Conservation (phyloP, 1,139 yeast species). For the Kluyveromyces sp. region DNA sequence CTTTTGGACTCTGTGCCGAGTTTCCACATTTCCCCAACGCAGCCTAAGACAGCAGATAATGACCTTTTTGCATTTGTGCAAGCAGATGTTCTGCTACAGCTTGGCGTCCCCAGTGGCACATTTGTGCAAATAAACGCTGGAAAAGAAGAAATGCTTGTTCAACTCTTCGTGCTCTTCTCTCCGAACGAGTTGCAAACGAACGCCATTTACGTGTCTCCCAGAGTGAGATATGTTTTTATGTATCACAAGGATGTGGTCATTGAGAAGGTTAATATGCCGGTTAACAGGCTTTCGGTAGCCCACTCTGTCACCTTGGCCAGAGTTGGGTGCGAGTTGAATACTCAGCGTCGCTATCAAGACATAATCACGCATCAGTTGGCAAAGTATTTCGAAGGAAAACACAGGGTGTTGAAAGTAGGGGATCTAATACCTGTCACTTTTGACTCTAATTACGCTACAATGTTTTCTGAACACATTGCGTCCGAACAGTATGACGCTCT, state of each 20-base stretch:
- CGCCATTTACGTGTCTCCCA: slow-evolving; percentile 22
- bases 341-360: slow-evolving; percentile 64
- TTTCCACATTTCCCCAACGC: slow-evolving; percentile 14
- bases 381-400: slow-evolving; percentile 49
- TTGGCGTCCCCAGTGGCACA: slow-evolving; percentile 25
- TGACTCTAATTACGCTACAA: slow-evolving; percentile 46
- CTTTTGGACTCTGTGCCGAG: slow-evolving; percentile 12
- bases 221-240: slow-evolving; percentile 20
- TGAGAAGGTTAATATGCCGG: slow-evolving; percentile 29
- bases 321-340: slow-evolving; percentile 38
- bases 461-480: slow-evolving; percentile 12
- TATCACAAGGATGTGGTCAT: slow-evolving; percentile 15
- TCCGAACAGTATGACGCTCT: slow-evolving; percentile 42
- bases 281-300: slow-evolving; percentile 36
- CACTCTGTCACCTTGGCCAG: slow-evolving; percentile 23
- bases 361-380: slow-evolving; percentile 59
- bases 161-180: slow-evolving; percentile 19
- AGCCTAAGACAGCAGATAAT: slow-evolving; percentile 18
- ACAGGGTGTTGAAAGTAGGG: slow-evolving; percentile 52
- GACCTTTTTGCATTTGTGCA: slow-evolving; percentile 25
- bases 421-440: slow-evolving; percentile 74
- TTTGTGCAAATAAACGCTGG: slow-evolving; percentile 12
- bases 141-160: slow-evolving; percentile 13
- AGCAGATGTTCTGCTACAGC: slow-evolving; percentile 12
- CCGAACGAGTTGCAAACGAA: slow-evolving; percentile 20